A percentile compares a stretch with the other conserved stretches of the same genome.
phyloP scores from a whole-genome alignment of 768 basidiomycete species.

The Leccinum longicurvipes region DNA sequence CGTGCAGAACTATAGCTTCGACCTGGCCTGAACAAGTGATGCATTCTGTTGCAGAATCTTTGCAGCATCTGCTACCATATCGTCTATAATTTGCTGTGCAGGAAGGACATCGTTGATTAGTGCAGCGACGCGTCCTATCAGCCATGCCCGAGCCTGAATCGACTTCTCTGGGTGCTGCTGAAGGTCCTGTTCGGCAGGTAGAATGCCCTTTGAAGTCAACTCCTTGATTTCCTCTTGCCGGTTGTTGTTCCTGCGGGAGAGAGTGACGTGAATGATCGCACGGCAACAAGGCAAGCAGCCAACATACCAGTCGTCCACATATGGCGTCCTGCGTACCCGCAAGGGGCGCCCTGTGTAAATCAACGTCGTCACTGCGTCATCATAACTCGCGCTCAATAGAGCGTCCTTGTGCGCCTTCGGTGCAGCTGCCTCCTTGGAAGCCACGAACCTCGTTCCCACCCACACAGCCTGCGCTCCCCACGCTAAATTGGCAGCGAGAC shows the following conservation, averaged over 20 bases:
- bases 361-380: constrained; percentile 79
- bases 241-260: constrained; percentile 61
- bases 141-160: constrained; percentile 61
- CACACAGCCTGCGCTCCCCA: constrained; percentile 91
- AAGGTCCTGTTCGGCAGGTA: constrained; percentile 71
- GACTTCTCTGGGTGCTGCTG: constrained; percentile 81
- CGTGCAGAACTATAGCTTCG: constrained; percentile 43
- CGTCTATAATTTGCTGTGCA: constrained; percentile 78
- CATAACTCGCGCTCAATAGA: constrained; percentile 64
- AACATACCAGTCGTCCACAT: constrained; percentile 76
- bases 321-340: constrained; percentile 80
- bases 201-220: constrained; percentile 77
- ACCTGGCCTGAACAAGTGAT: constrained; percentile 38
- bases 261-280: background rate
- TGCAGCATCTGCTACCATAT: constrained; percentile 66
- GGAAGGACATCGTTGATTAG: constrained; percentile 74
- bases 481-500: constrained; percentile 80
- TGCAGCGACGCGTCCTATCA: constrained; percentile 81
- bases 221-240: constrained; percentile 78
- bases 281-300: background rate
- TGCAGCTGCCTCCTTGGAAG: constrained; percentile 74
- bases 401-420: constrained; percentile 84
- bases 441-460: constrained; percentile 89
- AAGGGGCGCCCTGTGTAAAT: constrained; percentile 90
- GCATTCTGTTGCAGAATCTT: constrained; percentile 42